Base-by-base conservation (phyloP, 2,329 filamentous ascomycete species). In the Cytospora piceae region DNA sequence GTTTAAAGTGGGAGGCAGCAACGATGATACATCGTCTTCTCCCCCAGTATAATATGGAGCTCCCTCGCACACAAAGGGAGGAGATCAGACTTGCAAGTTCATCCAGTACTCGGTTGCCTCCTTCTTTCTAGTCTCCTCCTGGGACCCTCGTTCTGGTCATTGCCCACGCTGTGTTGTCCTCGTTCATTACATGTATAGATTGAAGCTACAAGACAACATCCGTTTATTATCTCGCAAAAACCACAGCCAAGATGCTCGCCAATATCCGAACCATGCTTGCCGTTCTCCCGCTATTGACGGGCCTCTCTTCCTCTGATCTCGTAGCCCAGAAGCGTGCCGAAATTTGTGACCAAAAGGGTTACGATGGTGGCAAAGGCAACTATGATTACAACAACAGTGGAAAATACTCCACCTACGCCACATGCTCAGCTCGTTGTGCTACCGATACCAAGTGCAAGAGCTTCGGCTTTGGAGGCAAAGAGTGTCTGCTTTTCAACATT, bases 401-500 rank as follows among this genome's bases (percentile, higher is more conserved):
- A 0, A 61, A 57, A 31, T 61, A 55, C n/a, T 39, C 49, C 5
- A 61, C 58, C 17, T 61, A 61, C 37, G 31, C 51, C 14, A 54
- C 32, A n/a, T 65, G 63, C 39, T 65, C 63, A 20, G 51, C 51
- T 17, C 51, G 37, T 29, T 65, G 63, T 32, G 2, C 51, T 34
- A 29, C 20, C 15, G 39, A 61, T 22, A 29, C 63, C 11, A 61
- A 65, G 31, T 65, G 63, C 58, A 65, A 65, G 57, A 59, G 56
- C 49, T 64, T 65, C 27, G 32, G 58, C 11, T 57, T 61, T 11
- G 53, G 52, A 15, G 53, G 46, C 9, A 52, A 61, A 17, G 46
- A 32, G 8, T 65, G 63, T 24, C 15, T 65, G 42, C 63, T 65
- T 9, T 65, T 61, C 58, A 61, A 32, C 20, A 31, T 65, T 22